Evolutionary conservation across 2,329 filamentous ascomycete genomes (phyloP).

Genomic region (Alternaria ventricosa): DNA sequence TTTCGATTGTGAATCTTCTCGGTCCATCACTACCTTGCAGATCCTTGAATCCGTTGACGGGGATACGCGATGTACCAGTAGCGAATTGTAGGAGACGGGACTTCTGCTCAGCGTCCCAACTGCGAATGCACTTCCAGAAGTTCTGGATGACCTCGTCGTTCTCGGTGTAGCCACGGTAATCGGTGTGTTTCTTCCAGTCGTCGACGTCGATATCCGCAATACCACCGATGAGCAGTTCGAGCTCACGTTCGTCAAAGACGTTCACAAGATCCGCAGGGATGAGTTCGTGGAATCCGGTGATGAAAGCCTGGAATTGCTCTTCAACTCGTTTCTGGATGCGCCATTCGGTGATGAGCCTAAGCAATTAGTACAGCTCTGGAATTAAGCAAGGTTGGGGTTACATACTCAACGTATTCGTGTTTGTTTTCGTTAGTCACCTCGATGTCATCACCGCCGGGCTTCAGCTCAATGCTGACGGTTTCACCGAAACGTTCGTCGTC

Average conservation of each 20-base stretch:
- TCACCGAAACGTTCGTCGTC: conserved; percentile 98
- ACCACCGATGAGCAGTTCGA: conserved; percentile 95
- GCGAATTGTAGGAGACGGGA: conserved; percentile 95
- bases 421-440: conserved; percentile 99
- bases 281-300: conserved; percentile 95
- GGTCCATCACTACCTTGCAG: conserved; percentile 96
- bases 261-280: conserved; percentile 97
- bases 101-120: conserved; percentile 98
- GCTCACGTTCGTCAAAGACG: conserved; percentile 96
- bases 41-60: conserved; percentile 99
- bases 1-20: conserved; percentile 95
- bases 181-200: conserved; percentile 99
- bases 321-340: conserved; percentile 98
- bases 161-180: conserved; percentile 98
- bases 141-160: conserved; percentile 96
- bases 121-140: conserved; percentile 97
- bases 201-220: conserved; percentile 99
- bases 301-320: conserved; percentile 98
- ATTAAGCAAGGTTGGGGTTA: conserved; percentile 16
- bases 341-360: conserved; percentile 93
- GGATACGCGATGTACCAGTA: conserved; percentile 95
- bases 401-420: conserved; percentile 93
- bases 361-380: conserved; percentile 20
- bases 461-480: conserved; percentile 90
- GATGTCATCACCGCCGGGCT: conserved; percentile 86